These are phyloP conservation scores for Calonectria naviculata DNA, from an alignment of 2,329 filamentous ascomycete genomes.

Conservation along the genomic window DNA sequence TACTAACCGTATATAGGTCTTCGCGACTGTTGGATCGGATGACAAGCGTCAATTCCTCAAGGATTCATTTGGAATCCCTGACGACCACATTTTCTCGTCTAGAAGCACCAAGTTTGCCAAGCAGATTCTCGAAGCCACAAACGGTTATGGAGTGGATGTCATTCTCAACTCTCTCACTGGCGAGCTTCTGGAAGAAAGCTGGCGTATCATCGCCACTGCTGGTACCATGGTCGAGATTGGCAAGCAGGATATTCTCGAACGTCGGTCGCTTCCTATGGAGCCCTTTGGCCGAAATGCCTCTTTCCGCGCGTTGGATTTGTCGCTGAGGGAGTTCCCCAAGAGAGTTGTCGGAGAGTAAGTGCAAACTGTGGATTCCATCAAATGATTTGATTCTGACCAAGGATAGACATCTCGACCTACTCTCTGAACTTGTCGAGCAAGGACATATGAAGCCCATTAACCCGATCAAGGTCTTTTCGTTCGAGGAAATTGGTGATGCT, in stretches of 20 bases:
- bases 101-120: background rate
- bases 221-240: slow-evolving; percentile 48
- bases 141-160: slow-evolving; percentile 45
- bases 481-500: slow-evolving; percentile 46
- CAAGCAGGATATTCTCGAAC: slow-evolving; percentile 44
- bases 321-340: background rate
- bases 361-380: background rate
- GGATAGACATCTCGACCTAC: background rate
- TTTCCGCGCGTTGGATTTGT: background rate
- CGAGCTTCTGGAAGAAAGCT: slow-evolving; percentile 44
- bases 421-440: slow-evolving; percentile 16
- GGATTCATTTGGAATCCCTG: background rate
- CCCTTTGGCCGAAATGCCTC: slow-evolving; percentile 42
- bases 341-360: slow-evolving; percentile 2
- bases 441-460: slow-evolving; percentile 34
- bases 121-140: background rate
- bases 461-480: slow-evolving; percentile 35
- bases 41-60: slow-evolving; percentile 1
- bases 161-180: slow-evolving; percentile 49
- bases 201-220: slow-evolving; percentile 48
- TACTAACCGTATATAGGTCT: background rate
- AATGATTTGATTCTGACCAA: background rate
- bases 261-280: slow-evolving; percentile 42
- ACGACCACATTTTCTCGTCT: background rate
- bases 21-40: background rate